A percentile compares a stretch with the other conserved stretches of the same genome.
phyloP scores from a whole-genome alignment of 2,329 filamentous ascomycete species.

The Monosporascus cannonballus region DNA sequence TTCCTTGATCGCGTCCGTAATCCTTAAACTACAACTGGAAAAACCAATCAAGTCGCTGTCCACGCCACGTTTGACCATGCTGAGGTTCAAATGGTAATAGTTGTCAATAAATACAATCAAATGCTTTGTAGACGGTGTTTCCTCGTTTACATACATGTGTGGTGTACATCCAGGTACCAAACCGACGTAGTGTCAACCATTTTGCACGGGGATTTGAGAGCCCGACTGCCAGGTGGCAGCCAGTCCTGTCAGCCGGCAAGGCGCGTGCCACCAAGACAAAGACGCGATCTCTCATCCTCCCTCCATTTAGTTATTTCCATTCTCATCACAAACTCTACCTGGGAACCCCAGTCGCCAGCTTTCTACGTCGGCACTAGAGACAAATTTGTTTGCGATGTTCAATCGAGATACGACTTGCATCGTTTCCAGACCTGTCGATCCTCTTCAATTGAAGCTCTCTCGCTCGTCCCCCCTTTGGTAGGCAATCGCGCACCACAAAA shows the following conservation, averaged over 20 bases:
- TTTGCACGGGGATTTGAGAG: too few species aligned
- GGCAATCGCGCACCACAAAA: constrained; percentile 27
- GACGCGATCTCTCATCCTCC: constrained; percentile 8
- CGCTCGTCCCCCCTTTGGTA: constrained; percentile 25
- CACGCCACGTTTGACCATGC: too few species aligned
- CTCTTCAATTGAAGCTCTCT: constrained; percentile 38
- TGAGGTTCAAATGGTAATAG: too few species aligned
- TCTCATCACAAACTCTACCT: constrained; percentile 11
- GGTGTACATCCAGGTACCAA: too few species aligned
- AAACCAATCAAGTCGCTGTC: too few species aligned
- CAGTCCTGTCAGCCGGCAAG: constrained; percentile 5
- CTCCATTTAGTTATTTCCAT: constrained; percentile 11
- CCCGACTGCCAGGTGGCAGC: background rate
- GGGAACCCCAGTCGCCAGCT: constrained; percentile 11
- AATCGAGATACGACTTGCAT: constrained; percentile 28
- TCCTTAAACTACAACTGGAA: too few species aligned
- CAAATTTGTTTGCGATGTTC: constrained; percentile 14
- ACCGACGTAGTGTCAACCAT: too few species aligned
- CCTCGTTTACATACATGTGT: too few species aligned
- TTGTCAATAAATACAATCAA: too few species aligned
- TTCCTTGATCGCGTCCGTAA: too few species aligned
- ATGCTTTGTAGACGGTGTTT: too few species aligned
- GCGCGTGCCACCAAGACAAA: constrained; percentile 3
- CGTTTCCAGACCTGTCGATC: constrained; percentile 10
- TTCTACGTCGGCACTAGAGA: constrained; percentile 23